Base-by-base conservation (phyloP, 2,329 filamentous ascomycete species). In the Monilinia fructigena region DNA sequence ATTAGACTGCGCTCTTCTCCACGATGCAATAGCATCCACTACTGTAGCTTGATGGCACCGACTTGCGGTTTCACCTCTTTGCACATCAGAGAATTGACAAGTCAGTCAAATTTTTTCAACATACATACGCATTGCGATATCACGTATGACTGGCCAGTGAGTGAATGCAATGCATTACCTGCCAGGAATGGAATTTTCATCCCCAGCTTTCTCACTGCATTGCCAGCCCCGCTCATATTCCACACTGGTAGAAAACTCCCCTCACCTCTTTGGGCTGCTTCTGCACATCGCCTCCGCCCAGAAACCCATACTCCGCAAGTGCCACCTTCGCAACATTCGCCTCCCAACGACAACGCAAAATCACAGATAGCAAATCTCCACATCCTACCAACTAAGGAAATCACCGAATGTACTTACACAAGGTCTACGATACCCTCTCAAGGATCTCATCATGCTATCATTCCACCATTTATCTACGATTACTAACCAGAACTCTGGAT, bases 71-170 rank as follows among this genome's bases (percentile, higher is more conserved):
- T 31, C 56, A 48, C 31, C n/a, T 20, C 16, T 48, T 23, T n/a
- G 31, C n/a, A n/a, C 28, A n/a, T 54, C 52, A 28, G 28, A 48
- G 56, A 35, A 48, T 48, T 60, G 56, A 60, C 56, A 60, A 31
- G 45, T 48, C 56, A 35, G 52, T 35, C 52, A 10, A 18, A 20
- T 4, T 18, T 4, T 4, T 54, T 54, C 28, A 35, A 54, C 16
- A 54, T 35, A 35, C 52, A 59, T 47, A 47, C 11, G n/a, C 28
- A 28, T 48, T 35, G 48, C 31, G 26, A 35, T 48, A 35, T 60
- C 56, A 11, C 7, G 47, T 35, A 35, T 8, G 28, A 42, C 42
- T 18, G 14, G 38, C 20, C 40, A 35, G 5, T 18, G 26, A 48
- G 56, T 18, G 4, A 48, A 48, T 48, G 42, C 56, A 48, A 18